Evolutionary conservation across 108 stramenopile genomes (phyloP).

Genomic region (Nannochloropsis gaditana): DNA sequence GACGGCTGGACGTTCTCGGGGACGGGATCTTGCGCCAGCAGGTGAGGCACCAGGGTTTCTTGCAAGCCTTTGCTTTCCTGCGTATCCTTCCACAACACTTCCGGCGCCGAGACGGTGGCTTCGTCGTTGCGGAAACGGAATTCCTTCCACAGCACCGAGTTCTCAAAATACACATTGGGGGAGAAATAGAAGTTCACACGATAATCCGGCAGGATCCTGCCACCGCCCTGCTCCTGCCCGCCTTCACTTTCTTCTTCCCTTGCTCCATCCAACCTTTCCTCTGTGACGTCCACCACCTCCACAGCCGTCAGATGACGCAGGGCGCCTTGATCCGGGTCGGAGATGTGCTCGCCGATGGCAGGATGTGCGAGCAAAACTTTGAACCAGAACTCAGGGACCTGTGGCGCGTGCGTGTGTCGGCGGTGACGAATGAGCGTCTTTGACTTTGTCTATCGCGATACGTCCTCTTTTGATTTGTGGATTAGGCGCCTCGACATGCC

Average conservation of each 20-base stretch:
- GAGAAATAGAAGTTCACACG: neutral
- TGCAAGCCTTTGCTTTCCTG: neutral
- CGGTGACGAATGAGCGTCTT: neutral
- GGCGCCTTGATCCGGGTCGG: neutral
- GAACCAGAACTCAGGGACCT: conserved; percentile 18
- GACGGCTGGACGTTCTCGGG: neutral
- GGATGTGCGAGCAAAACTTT: neutral
- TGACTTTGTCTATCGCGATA: neutral
- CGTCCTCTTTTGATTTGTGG: neutral
- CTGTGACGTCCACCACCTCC: neutral
- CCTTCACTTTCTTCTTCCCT: neutral
- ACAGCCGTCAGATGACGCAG: neutral
- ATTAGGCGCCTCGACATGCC: neutral
- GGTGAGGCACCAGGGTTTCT: neutral
- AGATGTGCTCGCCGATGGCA: neutral
- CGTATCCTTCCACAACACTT: neutral
- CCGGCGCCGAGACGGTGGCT: neutral
- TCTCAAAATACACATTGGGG: neutral
- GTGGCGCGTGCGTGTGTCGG: neutral
- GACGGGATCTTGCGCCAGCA: neutral
- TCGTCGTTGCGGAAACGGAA: neutral
- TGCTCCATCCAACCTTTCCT: neutral
- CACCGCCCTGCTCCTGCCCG: neutral
- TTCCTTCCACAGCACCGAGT: neutral
- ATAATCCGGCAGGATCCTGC: neutral